Conservation (phyloP, 1,139 yeast genomes). For the Suhomyces bokatorum region DNA sequence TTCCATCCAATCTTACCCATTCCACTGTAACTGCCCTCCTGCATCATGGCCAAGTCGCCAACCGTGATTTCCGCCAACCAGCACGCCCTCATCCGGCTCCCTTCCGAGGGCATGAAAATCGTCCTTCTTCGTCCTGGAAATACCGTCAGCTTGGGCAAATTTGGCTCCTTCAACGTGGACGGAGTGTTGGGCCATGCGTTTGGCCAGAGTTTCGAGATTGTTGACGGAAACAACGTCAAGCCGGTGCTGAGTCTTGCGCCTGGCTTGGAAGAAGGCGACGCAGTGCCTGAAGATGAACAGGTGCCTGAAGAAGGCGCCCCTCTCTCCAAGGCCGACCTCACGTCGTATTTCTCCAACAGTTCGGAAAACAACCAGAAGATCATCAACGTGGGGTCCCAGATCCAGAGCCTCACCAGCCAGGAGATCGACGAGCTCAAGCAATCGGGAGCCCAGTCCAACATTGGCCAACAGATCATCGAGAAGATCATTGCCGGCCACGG, state of each 20-base stretch:
- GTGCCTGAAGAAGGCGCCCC: constrained; percentile 17
- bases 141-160: constrained; percentile 77
- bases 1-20: neutral
- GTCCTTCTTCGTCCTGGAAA: constrained; percentile 63
- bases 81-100: constrained; percentile 70
- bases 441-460: constrained; percentile 58
- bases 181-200: constrained; percentile 77
- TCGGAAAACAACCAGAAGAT: constrained; percentile 72
- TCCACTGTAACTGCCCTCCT: neutral
- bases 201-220: constrained; percentile 88
- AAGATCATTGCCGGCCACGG: constrained; percentile 80
- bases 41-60: constrained; percentile 16
- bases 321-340: constrained; percentile 41
- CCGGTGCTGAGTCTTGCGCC: constrained; percentile 43
- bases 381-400: constrained; percentile 68
- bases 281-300: constrained; percentile 8
- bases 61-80: constrained; percentile 45
- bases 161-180: constrained; percentile 78
- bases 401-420: constrained; percentile 70
- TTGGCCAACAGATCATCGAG: constrained; percentile 82
- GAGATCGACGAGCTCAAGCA: constrained; percentile 82
- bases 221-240: constrained; percentile 53
- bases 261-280: constrained; percentile 12
- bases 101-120: constrained; percentile 76
- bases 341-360: constrained; percentile 42